Conservation (phyloP, 225 moss, liverwort and hornwort species). For the Bryum argenteum region DNA sequence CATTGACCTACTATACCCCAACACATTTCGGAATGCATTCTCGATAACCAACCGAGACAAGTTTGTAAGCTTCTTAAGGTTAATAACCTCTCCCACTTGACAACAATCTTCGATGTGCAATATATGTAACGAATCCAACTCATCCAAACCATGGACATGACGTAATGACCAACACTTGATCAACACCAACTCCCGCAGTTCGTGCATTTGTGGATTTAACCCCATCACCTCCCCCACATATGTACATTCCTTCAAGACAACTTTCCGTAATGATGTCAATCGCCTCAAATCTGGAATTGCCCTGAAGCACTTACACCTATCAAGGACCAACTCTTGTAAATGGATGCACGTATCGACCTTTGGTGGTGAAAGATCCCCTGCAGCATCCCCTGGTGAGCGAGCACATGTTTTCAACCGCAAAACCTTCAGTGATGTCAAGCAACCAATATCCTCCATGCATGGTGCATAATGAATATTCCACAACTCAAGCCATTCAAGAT, state of each 20-base stretch:
- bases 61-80: background rate
- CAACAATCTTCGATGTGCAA: fast-evolving
- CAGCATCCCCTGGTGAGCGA: too few relatives aligned
- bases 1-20: background rate
- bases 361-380: background rate
- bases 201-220: background rate
- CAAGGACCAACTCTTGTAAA: background rate
- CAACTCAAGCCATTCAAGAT: conserved; percentile 6
- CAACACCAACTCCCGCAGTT: background rate
- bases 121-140: background rate
- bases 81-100: fast-evolving
- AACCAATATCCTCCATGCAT: conserved; percentile 1
- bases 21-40: background rate
- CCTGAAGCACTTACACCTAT: background rate
- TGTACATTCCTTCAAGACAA: background rate
- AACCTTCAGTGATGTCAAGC: background rate
- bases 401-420: background rate
- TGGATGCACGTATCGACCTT: background rate
- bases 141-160: background rate
- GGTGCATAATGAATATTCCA: background rate
- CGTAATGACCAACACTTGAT: fast-evolving
- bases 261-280: background rate
- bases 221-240: background rate
- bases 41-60: background rate
- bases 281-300: conserved; percentile 1